phyloP scores from a whole-genome alignment of 2,329 filamentous ascomycete species.

The Canariomyces notabilis region DNA sequence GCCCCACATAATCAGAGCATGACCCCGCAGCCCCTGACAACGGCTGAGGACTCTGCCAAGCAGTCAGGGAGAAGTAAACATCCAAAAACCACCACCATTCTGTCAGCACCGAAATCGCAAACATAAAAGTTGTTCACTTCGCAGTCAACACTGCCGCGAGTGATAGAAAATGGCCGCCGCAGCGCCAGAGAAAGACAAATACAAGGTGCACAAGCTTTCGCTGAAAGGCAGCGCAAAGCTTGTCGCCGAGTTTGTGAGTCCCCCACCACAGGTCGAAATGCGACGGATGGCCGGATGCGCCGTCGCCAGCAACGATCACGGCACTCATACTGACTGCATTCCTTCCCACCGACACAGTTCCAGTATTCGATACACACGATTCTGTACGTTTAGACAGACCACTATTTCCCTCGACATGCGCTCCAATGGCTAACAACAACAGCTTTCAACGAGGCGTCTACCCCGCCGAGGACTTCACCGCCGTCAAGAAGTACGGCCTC shows the following conservation, averaged over 20 bases:
- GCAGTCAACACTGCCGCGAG: neutral
- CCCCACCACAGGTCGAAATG: too few relatives aligned
- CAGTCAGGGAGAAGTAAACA: conserved; percentile 7
- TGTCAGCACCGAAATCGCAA: neutral
- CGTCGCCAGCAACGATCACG: too few relatives aligned
- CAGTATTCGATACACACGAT: conserved; percentile 99
- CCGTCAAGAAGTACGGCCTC: conserved; percentile 98
- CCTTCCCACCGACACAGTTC: conserved; percentile 55
- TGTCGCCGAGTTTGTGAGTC: conserved; percentile 87
- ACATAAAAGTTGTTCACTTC: neutral
- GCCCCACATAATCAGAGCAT: conserved; percentile 5
- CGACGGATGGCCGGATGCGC: neutral
- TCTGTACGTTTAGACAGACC: conserved; percentile 53
- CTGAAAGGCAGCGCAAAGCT: conserved; percentile 80
- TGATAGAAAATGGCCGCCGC: conserved; percentile 11
- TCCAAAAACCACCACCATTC: neutral
- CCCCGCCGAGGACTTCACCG: conserved; percentile 92
- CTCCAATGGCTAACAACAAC: conserved; percentile 1
- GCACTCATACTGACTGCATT: too few relatives aligned
- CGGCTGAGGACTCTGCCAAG: neutral
- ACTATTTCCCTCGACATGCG: neutral
- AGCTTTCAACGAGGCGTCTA: conserved; percentile 84
- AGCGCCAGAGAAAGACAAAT: conserved; percentile 57
- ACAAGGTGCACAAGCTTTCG: conserved; percentile 91
- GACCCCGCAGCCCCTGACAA: conserved; percentile 11